Base-by-base conservation (phyloP, 768 basidiomycete species). In the Termitomyces sp. region DNA sequence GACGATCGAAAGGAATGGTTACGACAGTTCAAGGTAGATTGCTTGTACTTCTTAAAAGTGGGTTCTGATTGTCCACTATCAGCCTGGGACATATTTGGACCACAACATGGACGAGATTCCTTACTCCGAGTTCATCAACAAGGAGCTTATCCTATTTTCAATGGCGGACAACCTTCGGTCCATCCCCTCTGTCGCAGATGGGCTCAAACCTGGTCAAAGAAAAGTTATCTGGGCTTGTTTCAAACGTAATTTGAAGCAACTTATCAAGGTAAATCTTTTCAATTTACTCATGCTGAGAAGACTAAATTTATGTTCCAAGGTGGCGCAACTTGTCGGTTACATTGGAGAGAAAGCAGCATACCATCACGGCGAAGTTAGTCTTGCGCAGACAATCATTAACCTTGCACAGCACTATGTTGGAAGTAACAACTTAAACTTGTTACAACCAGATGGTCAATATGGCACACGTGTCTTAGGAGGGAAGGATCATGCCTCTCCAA, bases 151-250 rank as follows among this genome's bases (percentile, higher is more conserved):
- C 59, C 79, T 98, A 28, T 99, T 98, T 81, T 99, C 97, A 1
- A 98, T 98, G 93, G 97, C 97, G 4, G 97, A 99, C 68, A 98
- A 98, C 66, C 83, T 97, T 62, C 94, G 97, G 56, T 99, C 97
- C 4, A 98, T 99, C 63, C 97, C 97, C 2, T 97, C 90, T 0
- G 82, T 92, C 16, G 85, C 86, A 13, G 97, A 98, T 68, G 97
- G 97, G 46, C 76, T 99, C 57, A 99, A 99, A 72, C 96, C 97
- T 41, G 95, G 94, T 70, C 97, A 99, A 67, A 80, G 97, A 40
- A 99, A 99, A 70, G 92, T 99, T 45, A 82, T 98, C 33, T 98
- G 94, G 86, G 93, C 80, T 64, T 94, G 91, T 71, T 98, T 98
- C 81, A 97, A 92, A 74, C 85, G 92, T 56, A 98, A 98, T 62